Percentiles rank a stretch among this genome's conserved stretches.
Conservation (phyloP, 805 yeast species). For the Schizosaccharomyces octosporus region DNA sequence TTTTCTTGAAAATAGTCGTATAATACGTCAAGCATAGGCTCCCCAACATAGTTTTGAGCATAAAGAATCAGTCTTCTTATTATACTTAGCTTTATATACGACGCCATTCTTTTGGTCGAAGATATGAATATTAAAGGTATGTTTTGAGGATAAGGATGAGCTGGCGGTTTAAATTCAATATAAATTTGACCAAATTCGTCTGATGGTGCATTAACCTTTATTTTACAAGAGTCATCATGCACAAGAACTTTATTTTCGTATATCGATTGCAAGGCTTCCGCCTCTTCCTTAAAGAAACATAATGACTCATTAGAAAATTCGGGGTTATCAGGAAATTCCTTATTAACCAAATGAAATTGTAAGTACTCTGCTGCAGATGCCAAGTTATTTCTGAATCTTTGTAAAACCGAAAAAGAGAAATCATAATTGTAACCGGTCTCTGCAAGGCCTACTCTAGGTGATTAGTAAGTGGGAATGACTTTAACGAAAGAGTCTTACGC, state of each 20-base stretch:
- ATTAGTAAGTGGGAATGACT: no score
- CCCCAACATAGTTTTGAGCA: constrained; percentile 29
- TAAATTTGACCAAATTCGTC: not conserved
- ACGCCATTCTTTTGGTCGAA: constrained; percentile 19
- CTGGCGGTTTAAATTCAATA: not conserved
- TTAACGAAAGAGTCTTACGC: not conserved
- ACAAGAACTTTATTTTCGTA: not conserved
- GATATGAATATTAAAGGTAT: constrained; percentile 5
- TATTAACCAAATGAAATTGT: no score
- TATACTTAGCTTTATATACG: constrained; percentile 20
- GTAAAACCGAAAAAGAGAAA: not conserved
- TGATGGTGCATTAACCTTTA: not conserved
- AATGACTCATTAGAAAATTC: no score
- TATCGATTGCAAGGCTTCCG: not conserved
- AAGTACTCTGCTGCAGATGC: no score
- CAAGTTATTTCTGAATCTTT: no score
- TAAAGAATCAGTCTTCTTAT: constrained; percentile 12
- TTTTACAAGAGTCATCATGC: not conserved
- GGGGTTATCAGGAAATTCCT: no score
- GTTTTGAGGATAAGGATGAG: not conserved
- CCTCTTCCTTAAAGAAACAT: no score
- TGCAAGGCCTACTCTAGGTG: not conserved
- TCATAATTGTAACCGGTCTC: not conserved
- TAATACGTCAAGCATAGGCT: constrained; percentile 40
- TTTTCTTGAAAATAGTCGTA: constrained; percentile 58